A percentile compares a stretch with the other conserved stretches of the same genome.
Evolutionary conservation across 768 basidiomycete genomes (phyloP).

Genomic region (Termitomyces sp.): DNA sequence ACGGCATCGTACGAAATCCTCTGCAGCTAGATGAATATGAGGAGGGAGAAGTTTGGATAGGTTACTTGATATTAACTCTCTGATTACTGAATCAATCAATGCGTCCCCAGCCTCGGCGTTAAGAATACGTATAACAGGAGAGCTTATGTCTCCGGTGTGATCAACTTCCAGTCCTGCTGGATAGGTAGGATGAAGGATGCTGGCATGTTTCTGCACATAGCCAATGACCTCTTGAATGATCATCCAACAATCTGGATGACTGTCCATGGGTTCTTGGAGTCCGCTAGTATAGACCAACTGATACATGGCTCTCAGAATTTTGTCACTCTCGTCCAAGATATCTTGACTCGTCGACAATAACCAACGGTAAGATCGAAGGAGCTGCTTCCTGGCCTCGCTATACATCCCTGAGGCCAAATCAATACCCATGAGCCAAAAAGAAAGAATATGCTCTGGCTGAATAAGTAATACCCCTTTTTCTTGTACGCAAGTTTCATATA

Average conservation of each 20-base stretch:
- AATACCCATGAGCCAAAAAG: slow-evolving; percentile 42
- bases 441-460: slow-evolving; percentile 51
- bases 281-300: slow-evolving; percentile 44
- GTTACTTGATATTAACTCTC: slow-evolving; percentile 15
- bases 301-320: slow-evolving; percentile 40
- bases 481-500: slow-evolving; percentile 33
- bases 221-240: slow-evolving; percentile 31
- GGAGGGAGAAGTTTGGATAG: slow-evolving; percentile 15
- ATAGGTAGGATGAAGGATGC: slow-evolving; percentile 7
- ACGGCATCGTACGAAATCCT: slow-evolving; percentile 17
- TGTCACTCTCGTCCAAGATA: slow-evolving; percentile 41
- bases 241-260: slow-evolving; percentile 37
- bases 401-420: slow-evolving; percentile 19
- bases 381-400: slow-evolving; percentile 5
- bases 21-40: slow-evolving; percentile 13
- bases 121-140: slow-evolving; percentile 14
- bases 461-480: slow-evolving; percentile 36
- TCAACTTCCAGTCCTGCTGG: slow-evolving; percentile 17
- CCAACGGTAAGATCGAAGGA: slow-evolving; percentile 24
- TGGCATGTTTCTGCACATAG: slow-evolving; percentile 18
- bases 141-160: not conserved
- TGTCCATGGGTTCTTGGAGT: slow-evolving; percentile 29
- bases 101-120: slow-evolving; percentile 9
- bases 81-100: slow-evolving; percentile 12
- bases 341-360: slow-evolving; percentile 24